Base-by-base conservation (phyloP, 2,329 filamentous ascomycete genomes). In the Alternaria arborescens region DNA sequence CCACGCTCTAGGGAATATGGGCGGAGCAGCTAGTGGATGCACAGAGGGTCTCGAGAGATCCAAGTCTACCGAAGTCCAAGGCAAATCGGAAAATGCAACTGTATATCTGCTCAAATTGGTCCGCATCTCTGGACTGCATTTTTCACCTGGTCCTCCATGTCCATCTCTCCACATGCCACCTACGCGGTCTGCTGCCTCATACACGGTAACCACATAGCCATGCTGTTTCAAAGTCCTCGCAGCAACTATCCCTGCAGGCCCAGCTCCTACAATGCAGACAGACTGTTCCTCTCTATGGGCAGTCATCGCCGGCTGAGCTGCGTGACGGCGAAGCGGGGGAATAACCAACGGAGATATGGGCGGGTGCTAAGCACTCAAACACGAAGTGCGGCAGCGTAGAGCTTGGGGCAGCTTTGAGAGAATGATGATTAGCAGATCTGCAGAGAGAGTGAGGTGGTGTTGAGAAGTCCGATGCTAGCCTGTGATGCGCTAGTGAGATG, bases 21-120 rank as follows among this genome's bases (percentile, higher is more conserved):
- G 88, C 5, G 83, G 79, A 8, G 38, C 22, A 38, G 55, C 55
- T 8, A 43, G 28, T 24, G 42, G 30, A 6, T 55, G 56, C 12
- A 44, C 58, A 20, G 43, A 34, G 14, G 62, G 56, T 43, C 72
- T 52, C 1, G 58, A 57, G 8, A 78, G 58, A 53, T 81, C 66
- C 0, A 82, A 59, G 57, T 82, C 66, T 0, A 83, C 80, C 5
- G 78, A 79, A 3, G 85, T 82, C 92, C 92, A 96, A 6, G 90
- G 85, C 24, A 92, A 76, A 73, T 94, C 92, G 2, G 80, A 76
- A 65, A 83, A 83, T 7, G 74, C 74, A 65, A 95, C 88, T 0
- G 91, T 92, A 76, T 93, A 92, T 46, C 86, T 86, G 79, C 90
- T 93, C 70, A 94, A 87, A 74, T 96, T 96, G 4, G 87, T 87